Conservation (phyloP, 306 rosid species). For the Corylus avellana region DNA sequence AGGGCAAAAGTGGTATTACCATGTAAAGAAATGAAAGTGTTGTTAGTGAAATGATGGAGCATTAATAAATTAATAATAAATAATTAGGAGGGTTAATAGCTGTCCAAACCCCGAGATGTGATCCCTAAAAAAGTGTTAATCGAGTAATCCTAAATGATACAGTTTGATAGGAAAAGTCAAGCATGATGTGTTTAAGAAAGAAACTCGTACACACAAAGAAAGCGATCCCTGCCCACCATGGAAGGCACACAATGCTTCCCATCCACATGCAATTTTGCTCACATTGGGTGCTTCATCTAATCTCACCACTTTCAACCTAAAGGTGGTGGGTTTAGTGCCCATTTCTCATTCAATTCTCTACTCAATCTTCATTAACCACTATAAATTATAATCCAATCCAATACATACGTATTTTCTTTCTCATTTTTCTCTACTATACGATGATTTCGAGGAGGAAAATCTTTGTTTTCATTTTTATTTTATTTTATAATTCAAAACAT, state of each 20-base stretch:
- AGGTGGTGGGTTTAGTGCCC: conserved; percentile 46
- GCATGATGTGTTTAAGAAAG: conserved; percentile 31
- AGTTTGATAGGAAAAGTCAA: conserved; percentile 38
- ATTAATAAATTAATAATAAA: conserved; percentile 30
- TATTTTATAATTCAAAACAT: too few species aligned
- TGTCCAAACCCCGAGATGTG: conserved; percentile 40
- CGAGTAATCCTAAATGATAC: conserved; percentile 43
- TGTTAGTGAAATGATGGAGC: conserved; percentile 17
- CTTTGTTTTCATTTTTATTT: too few species aligned
- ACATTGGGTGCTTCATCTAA: conserved; percentile 49
- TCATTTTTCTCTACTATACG: background rate
- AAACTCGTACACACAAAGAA: conserved; percentile 31
- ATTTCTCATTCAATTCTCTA: conserved; percentile 36
- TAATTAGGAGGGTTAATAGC: conserved; percentile 26
- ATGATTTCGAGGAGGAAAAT: background rate
- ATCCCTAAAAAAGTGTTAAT: conserved; percentile 37
- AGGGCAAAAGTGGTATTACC: too few species aligned
- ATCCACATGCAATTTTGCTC: conserved; percentile 41
- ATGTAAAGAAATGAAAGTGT: too few species aligned
- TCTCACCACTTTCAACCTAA: conserved; percentile 38
- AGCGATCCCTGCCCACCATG: conserved; percentile 52
- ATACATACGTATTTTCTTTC: background rate
- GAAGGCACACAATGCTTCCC: conserved; percentile 35
- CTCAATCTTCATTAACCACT: conserved; percentile 22
- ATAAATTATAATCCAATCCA: conserved; percentile 5